Base-by-base conservation (phyloP, 768 basidiomycete genomes). In the Panus rudis region DNA sequence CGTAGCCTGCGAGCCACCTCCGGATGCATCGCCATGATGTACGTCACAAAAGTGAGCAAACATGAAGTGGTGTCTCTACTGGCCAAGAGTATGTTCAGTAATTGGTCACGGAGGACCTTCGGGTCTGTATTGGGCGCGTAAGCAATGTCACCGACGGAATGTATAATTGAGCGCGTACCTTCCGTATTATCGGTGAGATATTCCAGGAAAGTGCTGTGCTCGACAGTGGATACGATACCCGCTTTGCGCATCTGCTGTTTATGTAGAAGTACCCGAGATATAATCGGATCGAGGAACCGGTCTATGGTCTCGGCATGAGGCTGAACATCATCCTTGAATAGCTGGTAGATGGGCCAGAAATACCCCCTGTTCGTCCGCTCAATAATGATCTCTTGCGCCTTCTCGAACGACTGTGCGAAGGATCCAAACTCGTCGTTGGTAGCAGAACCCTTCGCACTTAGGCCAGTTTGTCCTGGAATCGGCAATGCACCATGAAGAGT, bases 61-160 rank as follows among this genome's bases (percentile, higher is more conserved):
- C 76, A 78, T 17, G 85, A 76, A 0, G 86, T 87, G 26, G 88
- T 89, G 62, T 92, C 88, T 42, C 88, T 64, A 19, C 84, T 74
- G 4, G 88, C 88, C 10, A 90, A 65, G 2, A 92, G 65, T 59
- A 89, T 78, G 54, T 78, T 90, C 37, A 90, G 68, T 11, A 90
- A 61, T 49, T 91, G 83, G 62, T 90, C 84, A 17, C 83, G 77
- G 42, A 92, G 84, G 32, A 79, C 58, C 6, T 74, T 66, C 10
- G 63, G 63, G 55, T 89, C 86, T 89, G 52, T 45, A 14, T 40
- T 40, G 25, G 23, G 21, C 43, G 17, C 24, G 10, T 22, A 10
- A 19, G 16, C 28, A 10, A 10, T n/a, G 28, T 30, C 28, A 32
- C 11, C 16, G 23, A 28, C n/a, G 21, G 40, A 32, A 12, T 38